Evolutionary conservation across 2,329 filamentous ascomycete genomes (phyloP).

Genomic region (Xylariaceae sp.): DNA sequence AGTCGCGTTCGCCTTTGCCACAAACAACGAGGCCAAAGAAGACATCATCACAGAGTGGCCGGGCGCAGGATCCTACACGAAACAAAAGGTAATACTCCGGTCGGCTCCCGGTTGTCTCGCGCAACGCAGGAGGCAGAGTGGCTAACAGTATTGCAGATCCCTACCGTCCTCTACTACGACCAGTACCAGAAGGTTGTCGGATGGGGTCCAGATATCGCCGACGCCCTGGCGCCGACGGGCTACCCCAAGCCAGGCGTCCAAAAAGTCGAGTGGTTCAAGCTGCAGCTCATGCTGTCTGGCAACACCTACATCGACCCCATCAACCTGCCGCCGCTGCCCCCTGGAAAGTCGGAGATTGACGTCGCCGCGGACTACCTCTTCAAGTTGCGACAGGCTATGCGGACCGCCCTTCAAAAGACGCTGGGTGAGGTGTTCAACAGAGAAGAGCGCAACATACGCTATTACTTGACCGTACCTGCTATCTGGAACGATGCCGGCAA

Average conservation of each 20-base stretch:
- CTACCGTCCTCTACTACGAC: constrained; percentile 98
- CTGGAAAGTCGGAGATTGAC: constrained; percentile 97
- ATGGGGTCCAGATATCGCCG: constrained; percentile 96
- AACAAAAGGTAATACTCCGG: constrained; percentile 99
- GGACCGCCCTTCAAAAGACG: constrained; percentile 90
- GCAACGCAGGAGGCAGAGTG: not conserved
- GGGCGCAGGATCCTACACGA: constrained; percentile 92
- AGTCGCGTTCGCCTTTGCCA: constrained; percentile 93
- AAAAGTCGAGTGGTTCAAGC: constrained; percentile 99
- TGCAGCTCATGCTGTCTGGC: constrained; percentile 96
- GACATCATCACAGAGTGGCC: constrained; percentile 99
- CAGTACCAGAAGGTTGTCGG: constrained; percentile 99
- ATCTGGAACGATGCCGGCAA: constrained; percentile 99
- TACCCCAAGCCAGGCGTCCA: constrained; percentile 97
- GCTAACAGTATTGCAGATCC: constrained; percentile 57
- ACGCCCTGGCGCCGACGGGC: constrained; percentile 90
- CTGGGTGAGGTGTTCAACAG: constrained; percentile 95
- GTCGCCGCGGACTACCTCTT: constrained; percentile 99
- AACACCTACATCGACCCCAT: constrained; percentile 99
- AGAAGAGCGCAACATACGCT: constrained; percentile 95
- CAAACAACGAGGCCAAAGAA: constrained; percentile 94
- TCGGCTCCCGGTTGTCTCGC: no score
- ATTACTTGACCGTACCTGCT: constrained; percentile 96
- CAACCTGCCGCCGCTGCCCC: constrained; percentile 92
- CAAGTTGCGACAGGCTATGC: constrained; percentile 95